Conservation (phyloP, 345 rosid genomes). For the Geranium rotundifolium region DNA sequence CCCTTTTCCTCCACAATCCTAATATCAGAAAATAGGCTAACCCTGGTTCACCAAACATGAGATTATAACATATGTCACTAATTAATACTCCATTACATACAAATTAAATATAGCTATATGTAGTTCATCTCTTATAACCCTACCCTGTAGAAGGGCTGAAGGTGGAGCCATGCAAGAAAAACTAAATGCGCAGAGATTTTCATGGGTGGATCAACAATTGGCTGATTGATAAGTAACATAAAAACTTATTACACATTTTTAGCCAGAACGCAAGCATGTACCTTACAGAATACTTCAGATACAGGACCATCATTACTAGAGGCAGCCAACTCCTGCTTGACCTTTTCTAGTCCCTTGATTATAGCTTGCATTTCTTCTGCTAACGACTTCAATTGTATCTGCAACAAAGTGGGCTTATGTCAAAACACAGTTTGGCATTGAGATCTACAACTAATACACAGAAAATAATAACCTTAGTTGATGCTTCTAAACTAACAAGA, state of each 20-base stretch:
- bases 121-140: not conserved
- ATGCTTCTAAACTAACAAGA: constrained; percentile 73
- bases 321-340: constrained; percentile 75
- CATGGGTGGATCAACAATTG: not conserved
- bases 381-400: constrained; percentile 94
- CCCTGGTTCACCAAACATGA: not conserved
- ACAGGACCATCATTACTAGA: constrained; percentile 95
- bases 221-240: not conserved
- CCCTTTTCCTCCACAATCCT: not conserved
- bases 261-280: constrained; percentile 11
- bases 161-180: too few relatives aligned
- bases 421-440: not conserved
- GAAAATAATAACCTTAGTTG: constrained; percentile 53
- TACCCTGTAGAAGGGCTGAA: too few relatives aligned
- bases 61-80: not conserved
- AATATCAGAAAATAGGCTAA: not conserved
- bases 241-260: too few relatives aligned
- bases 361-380: constrained; percentile 99
- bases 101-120: not conserved
- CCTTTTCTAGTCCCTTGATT: constrained; percentile 88
- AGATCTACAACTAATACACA: constrained; percentile 6
- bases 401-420: constrained; percentile 12
- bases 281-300: constrained; percentile 80
- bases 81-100: not conserved
- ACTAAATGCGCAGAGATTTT: not conserved